Base-by-base conservation (phyloP, 371 early-diverging fungal genomes). In the Umbelopsis sp. region DNA sequence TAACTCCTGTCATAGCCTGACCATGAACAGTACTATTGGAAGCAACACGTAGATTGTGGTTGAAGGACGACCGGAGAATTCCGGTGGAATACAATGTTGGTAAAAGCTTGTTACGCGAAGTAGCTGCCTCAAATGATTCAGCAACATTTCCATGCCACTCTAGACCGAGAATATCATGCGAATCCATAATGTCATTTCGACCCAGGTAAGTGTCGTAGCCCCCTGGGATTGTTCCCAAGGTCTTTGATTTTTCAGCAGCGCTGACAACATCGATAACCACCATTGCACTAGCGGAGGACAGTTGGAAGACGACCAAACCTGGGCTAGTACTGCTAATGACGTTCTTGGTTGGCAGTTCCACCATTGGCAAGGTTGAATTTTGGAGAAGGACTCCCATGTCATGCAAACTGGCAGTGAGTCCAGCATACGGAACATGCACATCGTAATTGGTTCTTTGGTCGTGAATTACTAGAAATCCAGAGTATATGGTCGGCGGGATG, bases 351-450 rank as follows among this genome's bases (percentile, higher is more conserved):
- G 57, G n/a, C 32, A 57, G 4, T 11, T 38, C 63, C 6, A 73
- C 24, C 2, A 79, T 10, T 0, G 83, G 83, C 72, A 75, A 78
- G 0, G 80, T 75, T 1, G 64, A 66, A 57, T 83, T 80, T 10
- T 73, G 63, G 12, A 74, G 24, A 0, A 83, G 69, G 4, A 83
- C 79, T n/a, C 77, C 77, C 7, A 83, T 22, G 0, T 63, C 57
- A 1, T 62, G 62, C n/a, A 83, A 50, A 46, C 53, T 72, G 3
- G 72, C 35, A 1, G 79, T 76, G 1, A 83, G 51, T 2, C 83
- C 83, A 20, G 83, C 83, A 65, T 83, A 83, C 11, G 83, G 80
- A 32, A 83, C 65, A 46, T 75, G 71, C 2, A 63, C 50, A 38
- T 72, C 66, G 20, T 53, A 48, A 1, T 44, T 44, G 0, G 65